Base-by-base conservation (phyloP, 1,284 basidiomycete species). In the Psilocybe mexicana region DNA sequence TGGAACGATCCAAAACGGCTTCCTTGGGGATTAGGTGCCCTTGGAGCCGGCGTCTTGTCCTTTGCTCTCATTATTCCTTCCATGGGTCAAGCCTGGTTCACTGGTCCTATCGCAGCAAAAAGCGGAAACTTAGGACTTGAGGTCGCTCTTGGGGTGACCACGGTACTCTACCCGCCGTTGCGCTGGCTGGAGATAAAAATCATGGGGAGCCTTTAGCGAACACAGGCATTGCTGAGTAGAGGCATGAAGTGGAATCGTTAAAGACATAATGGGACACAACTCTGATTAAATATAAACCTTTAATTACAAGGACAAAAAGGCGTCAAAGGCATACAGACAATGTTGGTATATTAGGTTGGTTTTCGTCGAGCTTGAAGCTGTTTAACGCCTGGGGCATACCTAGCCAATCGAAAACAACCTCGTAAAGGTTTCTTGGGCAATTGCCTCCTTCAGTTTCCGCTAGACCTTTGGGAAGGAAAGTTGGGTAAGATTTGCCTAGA, bases 41-140 rank as follows among this genome's bases (percentile, higher is more conserved):
- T 90, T 11, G 70, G 70, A 0, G 82, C 88, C 2, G 74, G 72
- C 25, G 40, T 80, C 0, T 64, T 80, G 30, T 76, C 82, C 2
- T 84, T 85, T 58, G 80, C 71, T n/a, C 73, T 89, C 12, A 73
- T 88, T 23, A 73, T 90, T 24, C 86, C 85, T 8, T 81, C 77
- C 62, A 90, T 91, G 81, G 72, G 81, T 60, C 87, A 91, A 69
- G 80, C 80, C 7, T 91, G 87, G 88, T 91, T 82, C 63, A 74
- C 78, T 0, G 89, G 89, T 3, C 88, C 89, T 2, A 83, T 91
- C 43, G 89, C 84, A 18, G 66, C 72, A 61, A 76, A 57, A 28
- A 80, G 87, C 11, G 88, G 88, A 0, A 88, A 91, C 69, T 82
- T 91, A 57, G 88, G 88, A 12, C 87, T 91, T 59, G 87, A 90